phyloP scores from a whole-genome alignment of 2,329 filamentous ascomycete genomes.

The Ploettnerulaceae sp. region DNA sequence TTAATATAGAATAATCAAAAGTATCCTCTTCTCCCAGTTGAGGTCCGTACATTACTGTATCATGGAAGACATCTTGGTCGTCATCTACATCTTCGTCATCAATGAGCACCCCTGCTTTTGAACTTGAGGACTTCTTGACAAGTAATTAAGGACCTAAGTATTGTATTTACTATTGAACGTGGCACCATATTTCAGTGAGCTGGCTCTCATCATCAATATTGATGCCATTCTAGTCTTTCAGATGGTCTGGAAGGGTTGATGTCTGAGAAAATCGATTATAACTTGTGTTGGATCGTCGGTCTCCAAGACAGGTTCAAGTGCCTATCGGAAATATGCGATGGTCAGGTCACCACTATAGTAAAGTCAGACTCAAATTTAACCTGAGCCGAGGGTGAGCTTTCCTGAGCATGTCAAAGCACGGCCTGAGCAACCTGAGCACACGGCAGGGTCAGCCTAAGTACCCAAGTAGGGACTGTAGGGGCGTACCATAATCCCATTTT shows the following conservation, averaged over 20 bases:
- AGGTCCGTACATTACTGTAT: constrained; percentile 4
- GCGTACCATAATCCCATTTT: too few species aligned
- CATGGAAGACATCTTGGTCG: too few species aligned
- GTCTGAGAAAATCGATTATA: constrained; percentile 48
- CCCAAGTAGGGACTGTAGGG: too few species aligned
- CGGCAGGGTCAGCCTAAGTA: too few species aligned
- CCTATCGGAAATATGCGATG: constrained; percentile 43
- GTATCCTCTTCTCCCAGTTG: neutral
- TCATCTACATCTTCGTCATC: neutral
- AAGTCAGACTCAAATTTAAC: too few species aligned
- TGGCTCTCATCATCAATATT: constrained; percentile 55
- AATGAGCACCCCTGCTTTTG: constrained; percentile 26
- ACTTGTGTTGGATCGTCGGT: constrained; percentile 49
- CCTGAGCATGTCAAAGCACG: too few species aligned
- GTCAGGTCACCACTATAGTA: constrained; percentile 62
- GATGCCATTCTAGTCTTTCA: constrained; percentile 51
- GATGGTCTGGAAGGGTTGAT: constrained; percentile 41
- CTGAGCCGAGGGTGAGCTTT: too few species aligned
- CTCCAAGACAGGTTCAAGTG: constrained; percentile 48
- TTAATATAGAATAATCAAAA: neutral
- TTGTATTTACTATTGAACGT: constrained; percentile 46
- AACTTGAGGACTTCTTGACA: constrained; percentile 60
- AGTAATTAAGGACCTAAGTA: constrained; percentile 53
- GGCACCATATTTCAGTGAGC: constrained; percentile 44
- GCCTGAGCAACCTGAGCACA: too few species aligned